Evolutionary conservation across 768 basidiomycete species (phyloP).

Genomic region (Dictyophora rubrovolvata): DNA sequence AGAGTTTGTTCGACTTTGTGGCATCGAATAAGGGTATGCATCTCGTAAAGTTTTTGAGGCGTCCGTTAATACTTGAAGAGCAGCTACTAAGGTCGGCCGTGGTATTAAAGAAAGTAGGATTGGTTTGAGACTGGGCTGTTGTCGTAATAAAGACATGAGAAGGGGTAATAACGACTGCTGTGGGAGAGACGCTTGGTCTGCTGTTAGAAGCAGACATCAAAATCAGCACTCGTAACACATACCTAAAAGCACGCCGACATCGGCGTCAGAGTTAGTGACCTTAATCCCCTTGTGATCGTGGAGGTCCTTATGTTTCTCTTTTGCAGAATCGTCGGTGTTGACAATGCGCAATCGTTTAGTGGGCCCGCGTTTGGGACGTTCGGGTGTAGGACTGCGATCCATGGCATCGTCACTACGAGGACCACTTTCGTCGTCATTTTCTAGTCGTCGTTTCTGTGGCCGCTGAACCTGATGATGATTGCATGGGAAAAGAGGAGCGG

Average conservation of each 20-base stretch:
- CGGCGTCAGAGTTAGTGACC: conserved; percentile 42
- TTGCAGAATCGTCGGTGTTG: conserved; percentile 2
- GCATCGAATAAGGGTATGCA: conserved; percentile 70
- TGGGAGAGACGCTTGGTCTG: conserved; percentile 60
- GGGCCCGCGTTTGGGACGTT: conserved; percentile 57
- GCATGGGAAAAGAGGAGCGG: neutral
- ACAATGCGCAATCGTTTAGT: conserved; percentile 55
- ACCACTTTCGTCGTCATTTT: conserved; percentile 52
- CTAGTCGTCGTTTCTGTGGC: conserved; percentile 53
- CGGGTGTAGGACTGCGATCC: conserved; percentile 81
- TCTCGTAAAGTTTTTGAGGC: conserved; percentile 69
- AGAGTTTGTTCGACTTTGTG: conserved; percentile 22
- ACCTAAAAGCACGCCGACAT: conserved; percentile 77
- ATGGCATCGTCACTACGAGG: conserved; percentile 54
- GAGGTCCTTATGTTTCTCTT: conserved; percentile 21
- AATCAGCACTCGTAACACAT: conserved; percentile 18
- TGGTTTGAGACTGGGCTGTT: conserved; percentile 63
- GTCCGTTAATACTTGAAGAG: conserved; percentile 53
- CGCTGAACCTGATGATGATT: conserved; percentile 20
- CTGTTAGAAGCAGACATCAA: conserved; percentile 5
- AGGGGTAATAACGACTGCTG: conserved; percentile 67
- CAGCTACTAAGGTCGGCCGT: conserved; percentile 71
- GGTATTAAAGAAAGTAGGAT: conserved; percentile 70
- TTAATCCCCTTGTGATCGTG: conserved; percentile 43
- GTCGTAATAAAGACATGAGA: conserved; percentile 53